Conservation (phyloP, 768 basidiomycete genomes). For the Pleurotus salmoneostramineus region DNA sequence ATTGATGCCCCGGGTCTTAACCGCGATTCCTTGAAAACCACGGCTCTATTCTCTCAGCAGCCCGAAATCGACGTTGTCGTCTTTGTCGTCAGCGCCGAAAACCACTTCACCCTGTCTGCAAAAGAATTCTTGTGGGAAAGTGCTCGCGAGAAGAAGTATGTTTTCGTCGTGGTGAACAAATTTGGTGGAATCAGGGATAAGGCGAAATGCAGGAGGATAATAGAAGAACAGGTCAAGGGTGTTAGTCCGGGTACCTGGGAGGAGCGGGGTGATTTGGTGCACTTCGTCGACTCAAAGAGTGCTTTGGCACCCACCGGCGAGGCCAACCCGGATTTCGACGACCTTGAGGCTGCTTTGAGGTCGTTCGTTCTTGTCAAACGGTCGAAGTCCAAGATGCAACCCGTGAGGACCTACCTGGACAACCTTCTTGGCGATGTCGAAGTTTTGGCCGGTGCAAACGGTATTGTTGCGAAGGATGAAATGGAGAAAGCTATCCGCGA, state of each 20-base stretch:
- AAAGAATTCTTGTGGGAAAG: conserved; percentile 93
- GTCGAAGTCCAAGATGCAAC: conserved; percentile 92
- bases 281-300: conserved; percentile 88
- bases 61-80: conserved; percentile 99
- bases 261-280: conserved; percentile 89
- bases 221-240: conserved; percentile 91
- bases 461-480: conserved; percentile 80
- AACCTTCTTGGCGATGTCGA: conserved; percentile 91
- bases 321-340: conserved; percentile 71
- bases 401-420: conserved; percentile 86
- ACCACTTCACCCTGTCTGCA: conserved; percentile 95
- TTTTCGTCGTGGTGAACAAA: conserved; percentile 99
- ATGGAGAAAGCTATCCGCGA: conserved; percentile 67
- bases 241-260: conserved; percentile 91
- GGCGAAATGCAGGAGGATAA: conserved; percentile 81
- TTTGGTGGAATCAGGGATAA: conserved; percentile 96
- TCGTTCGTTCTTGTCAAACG: conserved; percentile 96
- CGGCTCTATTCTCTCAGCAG: conserved; percentile 91
- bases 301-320: conserved; percentile 59
- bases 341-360: conserved; percentile 85
- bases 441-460: conserved; percentile 81
- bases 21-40: conserved; percentile 91
- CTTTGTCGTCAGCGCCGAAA: conserved; percentile 96
- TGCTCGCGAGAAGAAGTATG: conserved; percentile 94
- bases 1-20: conserved; percentile 99